A percentile compares a stretch with the other conserved stretches of the same genome.
These are phyloP conservation scores for Venturia aucupariae DNA, from an alignment of 2,329 filamentous ascomycete genomes.

Conservation along the genomic window DNA sequence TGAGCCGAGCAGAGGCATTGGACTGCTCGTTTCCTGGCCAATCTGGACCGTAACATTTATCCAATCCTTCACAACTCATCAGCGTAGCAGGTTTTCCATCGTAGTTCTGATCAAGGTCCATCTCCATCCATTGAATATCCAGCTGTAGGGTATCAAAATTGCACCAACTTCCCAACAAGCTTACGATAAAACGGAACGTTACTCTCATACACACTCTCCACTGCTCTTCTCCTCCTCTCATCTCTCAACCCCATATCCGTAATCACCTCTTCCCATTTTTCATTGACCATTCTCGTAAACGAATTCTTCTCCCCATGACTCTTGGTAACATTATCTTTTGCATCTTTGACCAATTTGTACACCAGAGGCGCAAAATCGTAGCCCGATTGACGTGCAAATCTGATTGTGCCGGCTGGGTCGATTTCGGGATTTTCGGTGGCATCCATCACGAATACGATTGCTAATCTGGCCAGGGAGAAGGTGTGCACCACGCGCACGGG, in stretches of 20 bases:
- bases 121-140: background rate
- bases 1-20: too few species aligned
- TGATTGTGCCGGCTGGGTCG: conserved; percentile 11
- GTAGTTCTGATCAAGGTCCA: background rate
- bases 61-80: too few species aligned
- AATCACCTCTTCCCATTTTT: conserved; percentile 29
- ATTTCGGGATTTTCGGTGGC: conserved; percentile 4
- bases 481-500: conserved; percentile 45
- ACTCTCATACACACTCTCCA: conserved; percentile 5
- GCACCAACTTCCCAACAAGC: background rate
- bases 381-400: conserved; percentile 21
- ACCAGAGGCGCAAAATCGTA: conserved; percentile 35
- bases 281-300: conserved; percentile 32
- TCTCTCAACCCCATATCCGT: conserved; percentile 20
- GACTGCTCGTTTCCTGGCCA: too few species aligned
- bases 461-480: conserved; percentile 31
- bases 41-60: too few species aligned
- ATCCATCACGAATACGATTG: conserved; percentile 24
- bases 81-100: too few species aligned
- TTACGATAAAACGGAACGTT: conserved; percentile 6
- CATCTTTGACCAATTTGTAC: conserved; percentile 34
- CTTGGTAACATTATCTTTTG: conserved; percentile 28
- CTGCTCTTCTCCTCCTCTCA: background rate
- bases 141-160: background rate
- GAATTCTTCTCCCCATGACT: conserved; percentile 35